Base-by-base conservation (phyloP, 108 stramenopile species). In the Phaeodactylum tricornutum region DNA sequence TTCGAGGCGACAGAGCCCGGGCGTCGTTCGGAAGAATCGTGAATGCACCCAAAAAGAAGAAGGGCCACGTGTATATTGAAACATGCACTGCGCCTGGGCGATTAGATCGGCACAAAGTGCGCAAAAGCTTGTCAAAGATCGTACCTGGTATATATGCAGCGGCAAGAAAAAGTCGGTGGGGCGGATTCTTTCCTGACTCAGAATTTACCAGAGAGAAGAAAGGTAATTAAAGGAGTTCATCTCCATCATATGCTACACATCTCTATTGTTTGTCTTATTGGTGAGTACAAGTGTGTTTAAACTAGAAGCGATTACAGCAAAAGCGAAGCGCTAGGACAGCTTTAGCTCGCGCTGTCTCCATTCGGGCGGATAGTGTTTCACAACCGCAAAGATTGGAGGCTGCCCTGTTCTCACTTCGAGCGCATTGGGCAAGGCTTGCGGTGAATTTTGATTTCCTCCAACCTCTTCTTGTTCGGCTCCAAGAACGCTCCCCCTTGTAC, bases 121-220 rank as follows among this genome's bases (percentile, higher is more conserved):
- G 74, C 37, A 73, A 79, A 27, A 43, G 60, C 6, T 33, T 43
- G 9, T 38, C 35, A 14, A 58, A 56, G 28, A 52, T 54, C 21
- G 87, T 83, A 29, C 87, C 87, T 4, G 87, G 87, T 24, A 56
- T 77, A 28, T 89, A 66, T 47, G 53, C 47, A 8, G 79, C 82
- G 17, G 82, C 87, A 7, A 44, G 87, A 37, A 84, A 84, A 48
- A 74, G 69, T 14, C 66, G 87, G 15, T 89, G 87, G 87, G 87
- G 87, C 19, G 87, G 87, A 8, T 49, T 82, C 34, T 89, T n/a
- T n/a, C n/a, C n/a, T n/a, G n/a, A n/a, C n/a, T n/a, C n/a, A n/a
- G n/a, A n/a, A n/a, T n/a, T n/a, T n/a, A n/a, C n/a, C n/a, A n/a
- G n/a, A n/a, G n/a, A n/a, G n/a, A n/a, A n/a, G n/a, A n/a, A n/a